A percentile compares a stretch with the other conserved stretches of the same genome.
Evolutionary conservation across 305 asterid species (phyloP).

Genomic region (Petunia hybrid): DNA sequence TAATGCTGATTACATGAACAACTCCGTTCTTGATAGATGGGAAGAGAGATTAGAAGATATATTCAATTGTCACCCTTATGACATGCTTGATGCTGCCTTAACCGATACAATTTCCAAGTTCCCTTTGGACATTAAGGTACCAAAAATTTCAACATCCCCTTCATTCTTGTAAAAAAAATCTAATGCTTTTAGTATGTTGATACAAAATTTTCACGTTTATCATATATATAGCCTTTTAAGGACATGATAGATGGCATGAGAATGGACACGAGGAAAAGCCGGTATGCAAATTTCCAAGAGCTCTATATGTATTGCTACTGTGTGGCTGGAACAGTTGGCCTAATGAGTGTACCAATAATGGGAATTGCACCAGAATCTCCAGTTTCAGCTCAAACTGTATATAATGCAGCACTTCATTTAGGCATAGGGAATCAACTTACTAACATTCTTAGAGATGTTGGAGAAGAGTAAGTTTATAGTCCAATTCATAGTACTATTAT

Average conservation of each 20-base stretch:
- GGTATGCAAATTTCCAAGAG: conserved; percentile 69
- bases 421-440: conserved; percentile 85
- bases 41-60: conserved; percentile 74
- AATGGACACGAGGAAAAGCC: conserved; percentile 70
- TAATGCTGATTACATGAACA: conserved; percentile 55
- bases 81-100: conserved; percentile 81
- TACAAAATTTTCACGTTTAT: background rate
- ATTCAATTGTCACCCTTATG: conserved; percentile 75
- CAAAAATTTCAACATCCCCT: background rate
- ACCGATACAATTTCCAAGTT: conserved; percentile 66
- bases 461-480: conserved; percentile 69
- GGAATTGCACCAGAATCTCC: conserved; percentile 78
- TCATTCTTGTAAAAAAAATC: background rate
- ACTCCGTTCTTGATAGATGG: conserved; percentile 75
- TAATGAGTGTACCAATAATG: conserved; percentile 89
- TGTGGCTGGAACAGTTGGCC: conserved; percentile 85
- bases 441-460: conserved; percentile 82
- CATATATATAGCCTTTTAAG: conserved; percentile 63
- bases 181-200: background rate
- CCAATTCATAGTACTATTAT: background rate
- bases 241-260: conserved; percentile 95
- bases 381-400: conserved; percentile 57
- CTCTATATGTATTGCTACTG: conserved; percentile 74
- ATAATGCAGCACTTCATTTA: conserved; percentile 61
- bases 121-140: conserved; percentile 78